A percentile compares a stretch with the other conserved stretches of the same genome.
phyloP scores from a whole-genome alignment of 192 early-diverging fungal species.

The Mortierella claussenii region DNA sequence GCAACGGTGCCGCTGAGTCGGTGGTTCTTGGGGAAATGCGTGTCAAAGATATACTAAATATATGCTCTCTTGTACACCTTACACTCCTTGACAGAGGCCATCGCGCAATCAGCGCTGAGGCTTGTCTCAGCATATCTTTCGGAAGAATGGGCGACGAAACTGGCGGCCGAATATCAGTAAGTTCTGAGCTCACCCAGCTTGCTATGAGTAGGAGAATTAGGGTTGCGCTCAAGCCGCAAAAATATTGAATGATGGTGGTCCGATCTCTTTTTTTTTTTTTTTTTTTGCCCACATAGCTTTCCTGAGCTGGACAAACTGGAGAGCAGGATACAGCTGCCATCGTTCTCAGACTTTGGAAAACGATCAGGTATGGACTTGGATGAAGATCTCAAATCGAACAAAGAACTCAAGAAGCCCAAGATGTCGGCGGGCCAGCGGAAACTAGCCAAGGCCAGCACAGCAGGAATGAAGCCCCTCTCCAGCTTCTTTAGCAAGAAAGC shows the following conservation, averaged over 20 bases:
- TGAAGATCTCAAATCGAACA: constrained; percentile 31
- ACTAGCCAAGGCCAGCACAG: constrained; percentile 58
- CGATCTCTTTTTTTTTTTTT: too few relatives aligned
- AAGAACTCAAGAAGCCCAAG: constrained; percentile 58
- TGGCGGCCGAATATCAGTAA: constrained; percentile 47
- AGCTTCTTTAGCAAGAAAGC: constrained; percentile 60
- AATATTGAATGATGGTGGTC: too few relatives aligned
- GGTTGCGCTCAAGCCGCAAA: too few relatives aligned
- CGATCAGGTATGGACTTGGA: constrained; percentile 40
- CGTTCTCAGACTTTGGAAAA: constrained; percentile 35
- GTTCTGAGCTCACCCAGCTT: too few relatives aligned
- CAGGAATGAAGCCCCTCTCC: constrained; percentile 59
- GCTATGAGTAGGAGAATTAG: too few relatives aligned
- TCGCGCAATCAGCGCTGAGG: constrained; percentile 23
- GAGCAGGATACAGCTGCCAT: constrained; percentile 37
- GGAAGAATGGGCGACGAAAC: constrained; percentile 30
- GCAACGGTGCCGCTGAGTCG: too few relatives aligned
- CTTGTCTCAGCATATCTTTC: constrained; percentile 46
- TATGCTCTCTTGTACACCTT: too few relatives aligned
- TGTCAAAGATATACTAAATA: too few relatives aligned
- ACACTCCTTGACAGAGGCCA: too few relatives aligned
- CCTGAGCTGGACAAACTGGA: constrained; percentile 43
- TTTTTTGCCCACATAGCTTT: constrained; percentile 9
- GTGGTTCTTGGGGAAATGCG: too few relatives aligned
- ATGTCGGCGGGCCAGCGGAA: constrained; percentile 54